These are phyloP conservation scores for Kockovaella imperatae DNA, from an alignment of 768 basidiomycete species.

Conservation along the genomic window DNA sequence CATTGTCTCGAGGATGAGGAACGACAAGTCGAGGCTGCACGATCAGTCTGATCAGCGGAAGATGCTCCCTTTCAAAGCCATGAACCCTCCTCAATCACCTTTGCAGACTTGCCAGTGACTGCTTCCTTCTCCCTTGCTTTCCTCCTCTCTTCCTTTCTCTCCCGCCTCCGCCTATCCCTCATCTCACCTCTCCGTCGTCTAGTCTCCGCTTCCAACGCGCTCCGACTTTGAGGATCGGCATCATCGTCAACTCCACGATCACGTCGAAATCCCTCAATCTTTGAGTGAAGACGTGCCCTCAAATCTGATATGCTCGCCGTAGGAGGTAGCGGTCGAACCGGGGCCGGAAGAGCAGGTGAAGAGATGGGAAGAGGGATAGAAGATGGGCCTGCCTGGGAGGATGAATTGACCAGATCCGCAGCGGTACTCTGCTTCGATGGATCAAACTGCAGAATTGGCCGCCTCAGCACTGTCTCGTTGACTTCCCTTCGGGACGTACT, in stretches of 20 bases:
- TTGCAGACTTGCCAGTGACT: constrained; percentile 33
- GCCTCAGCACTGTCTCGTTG: background rate
- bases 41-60: background rate
- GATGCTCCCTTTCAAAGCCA: background rate
- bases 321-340: constrained; percentile 33
- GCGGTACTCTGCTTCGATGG: constrained; percentile 77
- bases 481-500: constrained; percentile 46
- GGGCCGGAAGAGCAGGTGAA: background rate
- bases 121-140: constrained; percentile 54
- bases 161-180: constrained; percentile 75
- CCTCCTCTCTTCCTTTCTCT: constrained; percentile 73
- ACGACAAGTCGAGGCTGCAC: constrained; percentile 40
- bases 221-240: constrained; percentile 52
- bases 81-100: constrained; percentile 22
- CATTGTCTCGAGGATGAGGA: constrained; percentile 27
- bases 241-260: constrained; percentile 46
- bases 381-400: constrained; percentile 6
- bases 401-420: constrained; percentile 53
- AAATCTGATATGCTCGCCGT: constrained; percentile 36
- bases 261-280: constrained; percentile 35
- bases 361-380: constrained; percentile 13
- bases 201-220: constrained; percentile 74
- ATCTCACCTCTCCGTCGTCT: constrained; percentile 67
- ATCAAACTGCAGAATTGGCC: constrained; percentile 60
- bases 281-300: constrained; percentile 32